A percentile compares a stretch with the other conserved stretches of the same genome.
phyloP scores from a whole-genome alignment of 2,329 filamentous ascomycete genomes.

The Neurospora sp. region DNA sequence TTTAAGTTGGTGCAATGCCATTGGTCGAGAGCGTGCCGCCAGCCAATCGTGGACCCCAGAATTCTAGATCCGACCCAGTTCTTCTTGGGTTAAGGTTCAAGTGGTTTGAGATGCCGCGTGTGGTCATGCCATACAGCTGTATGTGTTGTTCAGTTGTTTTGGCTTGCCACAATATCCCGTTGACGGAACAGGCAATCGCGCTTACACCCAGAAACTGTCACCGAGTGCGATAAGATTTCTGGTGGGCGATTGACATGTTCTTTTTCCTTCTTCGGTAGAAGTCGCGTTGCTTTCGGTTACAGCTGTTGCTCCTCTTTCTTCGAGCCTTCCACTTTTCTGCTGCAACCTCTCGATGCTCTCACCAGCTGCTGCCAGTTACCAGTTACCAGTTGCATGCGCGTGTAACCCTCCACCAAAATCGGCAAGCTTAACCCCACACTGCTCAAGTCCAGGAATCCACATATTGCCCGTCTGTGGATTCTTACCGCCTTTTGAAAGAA shows the following conservation, averaged over 20 bases:
- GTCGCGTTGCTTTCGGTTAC: neutral
- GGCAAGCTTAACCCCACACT: neutral
- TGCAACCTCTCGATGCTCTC: neutral
- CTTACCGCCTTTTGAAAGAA: conserved; percentile 16
- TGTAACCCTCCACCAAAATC: neutral
- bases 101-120: neutral
- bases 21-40: neutral
- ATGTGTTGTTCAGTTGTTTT: neutral
- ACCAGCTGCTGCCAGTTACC: neutral
- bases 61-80: neutral
- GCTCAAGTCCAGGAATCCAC: neutral
- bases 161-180: neutral
- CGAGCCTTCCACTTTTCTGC: neutral
- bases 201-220: neutral
- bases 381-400: neutral
- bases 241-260: neutral
- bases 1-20: neutral
- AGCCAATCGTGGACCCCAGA: neutral
- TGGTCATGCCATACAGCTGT: neutral
- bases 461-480: conserved; percentile 6
- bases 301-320: neutral
- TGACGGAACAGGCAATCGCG: neutral
- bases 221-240: neutral
- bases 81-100: neutral
- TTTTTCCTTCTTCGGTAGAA: neutral